Percentiles rank a stretch among this genome's conserved stretches.
Conservation (phyloP, 2,329 filamentous ascomycete genomes). For the Cryphonectria carpinicola region DNA sequence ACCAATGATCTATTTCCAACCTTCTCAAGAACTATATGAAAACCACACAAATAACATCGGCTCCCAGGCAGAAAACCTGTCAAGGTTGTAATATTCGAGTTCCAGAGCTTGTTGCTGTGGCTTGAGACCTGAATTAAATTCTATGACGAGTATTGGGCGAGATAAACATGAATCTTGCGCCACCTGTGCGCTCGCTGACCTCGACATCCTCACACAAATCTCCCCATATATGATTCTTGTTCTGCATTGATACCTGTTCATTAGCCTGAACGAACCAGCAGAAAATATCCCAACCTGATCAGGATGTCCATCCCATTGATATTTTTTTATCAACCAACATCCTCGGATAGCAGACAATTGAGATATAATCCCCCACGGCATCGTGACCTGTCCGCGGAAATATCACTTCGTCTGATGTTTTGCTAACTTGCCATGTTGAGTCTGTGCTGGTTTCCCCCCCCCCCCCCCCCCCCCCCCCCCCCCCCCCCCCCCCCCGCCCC, state of each 20-base stretch:
- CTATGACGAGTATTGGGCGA: background rate
- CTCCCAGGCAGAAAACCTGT: background rate
- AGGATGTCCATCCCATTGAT: background rate
- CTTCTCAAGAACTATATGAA: background rate
- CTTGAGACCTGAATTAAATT: background rate
- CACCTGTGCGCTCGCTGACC: background rate
- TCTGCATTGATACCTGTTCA: background rate
- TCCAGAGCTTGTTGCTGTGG: background rate
- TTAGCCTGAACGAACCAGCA: background rate
- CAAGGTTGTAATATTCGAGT: background rate
- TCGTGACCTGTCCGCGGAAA: background rate
- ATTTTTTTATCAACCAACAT: background rate
- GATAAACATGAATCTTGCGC: background rate
- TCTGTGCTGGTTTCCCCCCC: background rate
- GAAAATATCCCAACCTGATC: background rate
- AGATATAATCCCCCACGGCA: background rate
- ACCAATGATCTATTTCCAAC: background rate
- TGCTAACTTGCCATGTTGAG: background rate
- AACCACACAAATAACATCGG: background rate
- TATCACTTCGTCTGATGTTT: constrained; percentile 8
- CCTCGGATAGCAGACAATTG: background rate
- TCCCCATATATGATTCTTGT: background rate
- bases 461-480: too few relatives aligned
- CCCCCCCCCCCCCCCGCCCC: too few relatives aligned
- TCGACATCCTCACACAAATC: background rate